Conservation (phyloP, 805 yeast genomes). For the Candida pini region DNA sequence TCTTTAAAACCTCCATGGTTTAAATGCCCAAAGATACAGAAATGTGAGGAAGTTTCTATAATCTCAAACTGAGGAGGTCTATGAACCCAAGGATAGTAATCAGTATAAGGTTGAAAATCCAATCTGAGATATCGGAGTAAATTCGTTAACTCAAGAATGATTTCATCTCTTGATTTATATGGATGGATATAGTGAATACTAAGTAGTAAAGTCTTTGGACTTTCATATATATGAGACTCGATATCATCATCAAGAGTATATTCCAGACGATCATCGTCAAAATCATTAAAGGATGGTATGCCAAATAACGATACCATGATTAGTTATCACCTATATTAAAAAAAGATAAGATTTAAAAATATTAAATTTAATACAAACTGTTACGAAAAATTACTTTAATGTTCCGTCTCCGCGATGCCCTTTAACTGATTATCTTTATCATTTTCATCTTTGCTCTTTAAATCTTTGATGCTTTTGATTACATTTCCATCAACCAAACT, state of each 20-base stretch:
- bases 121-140: constrained; percentile 17
- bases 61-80: constrained; percentile 21
- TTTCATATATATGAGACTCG: too few species aligned
- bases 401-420: background rate
- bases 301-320: too few species aligned
- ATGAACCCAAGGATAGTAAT: constrained; percentile 38
- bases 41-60: constrained; percentile 6
- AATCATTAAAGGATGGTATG: too few species aligned
- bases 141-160: constrained; percentile 7
- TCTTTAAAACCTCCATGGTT: constrained; percentile 36
- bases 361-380: background rate
- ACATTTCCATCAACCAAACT: constrained; percentile 14
- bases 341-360: background rate
- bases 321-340: too few species aligned
- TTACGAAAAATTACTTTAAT: background rate
- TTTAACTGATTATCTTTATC: background rate
- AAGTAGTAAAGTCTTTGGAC: constrained; percentile 14
- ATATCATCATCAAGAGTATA: too few species aligned
- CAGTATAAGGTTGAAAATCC: constrained; percentile 31
- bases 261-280: too few species aligned
- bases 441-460: background rate
- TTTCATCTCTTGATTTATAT: constrained; percentile 16
- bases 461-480: constrained; percentile 2
- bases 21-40: constrained; percentile 35
- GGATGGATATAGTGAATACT: constrained; percentile 29